Evolutionary conservation across 768 basidiomycete genomes (phyloP).

Genomic region (Collybia mongolica): DNA sequence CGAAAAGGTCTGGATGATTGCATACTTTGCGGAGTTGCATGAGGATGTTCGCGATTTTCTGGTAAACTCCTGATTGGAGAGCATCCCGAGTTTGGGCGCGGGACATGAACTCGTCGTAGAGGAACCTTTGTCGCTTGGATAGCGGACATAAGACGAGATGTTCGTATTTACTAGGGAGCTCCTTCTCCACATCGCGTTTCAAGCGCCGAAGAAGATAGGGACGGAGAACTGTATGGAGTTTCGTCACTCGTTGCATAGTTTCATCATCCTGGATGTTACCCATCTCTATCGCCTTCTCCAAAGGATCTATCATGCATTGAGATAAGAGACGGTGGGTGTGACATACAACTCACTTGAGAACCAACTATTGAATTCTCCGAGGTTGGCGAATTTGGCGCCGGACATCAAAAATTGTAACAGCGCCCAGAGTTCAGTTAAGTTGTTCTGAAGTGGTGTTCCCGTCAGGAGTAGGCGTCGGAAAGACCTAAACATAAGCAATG

Average conservation of each 20-base stretch:
- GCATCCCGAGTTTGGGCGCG: conserved; percentile 82
- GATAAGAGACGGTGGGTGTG: neutral
- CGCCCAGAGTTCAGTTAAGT: conserved; percentile 94
- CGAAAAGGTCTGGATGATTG: conserved; percentile 92
- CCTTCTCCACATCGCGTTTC: conserved; percentile 96
- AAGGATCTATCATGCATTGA: conserved; percentile 56
- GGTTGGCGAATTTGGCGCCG: conserved; percentile 82
- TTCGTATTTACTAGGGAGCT: conserved; percentile 91
- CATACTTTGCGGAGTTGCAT: conserved; percentile 99
- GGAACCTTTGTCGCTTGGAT: conserved; percentile 90
- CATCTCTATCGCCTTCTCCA: conserved; percentile 93
- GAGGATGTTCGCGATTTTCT: conserved; percentile 89
- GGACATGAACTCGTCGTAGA: conserved; percentile 96
- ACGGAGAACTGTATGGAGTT: conserved; percentile 92
- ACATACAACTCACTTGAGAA: conserved; percentile 75
- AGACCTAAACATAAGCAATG: conserved; percentile 82
- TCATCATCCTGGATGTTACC: conserved; percentile 77
- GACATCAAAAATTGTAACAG: conserved; percentile 94
- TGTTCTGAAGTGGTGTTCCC: conserved; percentile 96
- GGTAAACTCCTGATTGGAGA: conserved; percentile 81
- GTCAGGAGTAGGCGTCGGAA: conserved; percentile 88
- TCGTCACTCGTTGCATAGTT: conserved; percentile 78
- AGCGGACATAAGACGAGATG: conserved; percentile 86
- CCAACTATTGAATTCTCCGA: conserved; percentile 95
- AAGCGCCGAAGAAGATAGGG: conserved; percentile 95